A percentile compares a stretch with the other conserved stretches of the same genome.
Conservation (phyloP, 441 rosid genomes). For the Erodium trifolium region DNA sequence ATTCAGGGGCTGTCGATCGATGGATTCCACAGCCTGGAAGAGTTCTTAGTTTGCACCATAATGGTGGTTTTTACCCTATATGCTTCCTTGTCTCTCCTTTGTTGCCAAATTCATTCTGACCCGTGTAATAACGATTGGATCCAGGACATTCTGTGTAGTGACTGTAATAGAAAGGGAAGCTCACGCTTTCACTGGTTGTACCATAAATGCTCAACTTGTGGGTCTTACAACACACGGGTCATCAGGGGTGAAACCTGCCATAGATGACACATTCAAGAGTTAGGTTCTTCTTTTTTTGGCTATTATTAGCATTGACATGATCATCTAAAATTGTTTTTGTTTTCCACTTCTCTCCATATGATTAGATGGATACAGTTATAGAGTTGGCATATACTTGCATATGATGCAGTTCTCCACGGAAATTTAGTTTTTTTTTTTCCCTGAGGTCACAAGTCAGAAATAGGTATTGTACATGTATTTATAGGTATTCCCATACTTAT, state of each 20-base stretch:
- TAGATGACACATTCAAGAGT: neutral
- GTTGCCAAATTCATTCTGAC: neutral
- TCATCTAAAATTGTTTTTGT: neutral
- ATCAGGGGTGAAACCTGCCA: conserved; percentile 29
- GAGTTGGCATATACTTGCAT: neutral
- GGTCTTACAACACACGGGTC: conserved; percentile 87
- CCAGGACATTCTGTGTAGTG: conserved; percentile 84
- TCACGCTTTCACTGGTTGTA: conserved; percentile 87
- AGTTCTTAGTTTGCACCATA: too few relatives aligned
- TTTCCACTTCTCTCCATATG: neutral
- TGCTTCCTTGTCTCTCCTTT: neutral
- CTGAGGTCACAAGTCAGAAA: too few relatives aligned
- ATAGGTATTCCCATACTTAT: too few relatives aligned
- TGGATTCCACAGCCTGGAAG: too few relatives aligned
- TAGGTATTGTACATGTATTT: too few relatives aligned
- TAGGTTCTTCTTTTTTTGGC: too few relatives aligned
- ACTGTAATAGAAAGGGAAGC: conserved; percentile 66
- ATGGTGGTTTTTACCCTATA: too few relatives aligned
- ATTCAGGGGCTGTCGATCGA: too few relatives aligned
- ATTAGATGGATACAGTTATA: neutral
- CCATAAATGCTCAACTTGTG: conserved; percentile 70
- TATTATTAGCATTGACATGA: too few relatives aligned
- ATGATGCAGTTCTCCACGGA: too few relatives aligned
- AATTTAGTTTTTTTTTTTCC: too few relatives aligned
- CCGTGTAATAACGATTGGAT: too few relatives aligned